Conservation (phyloP, 805 yeast species). For the Saccharomycopsis sp. region DNA sequence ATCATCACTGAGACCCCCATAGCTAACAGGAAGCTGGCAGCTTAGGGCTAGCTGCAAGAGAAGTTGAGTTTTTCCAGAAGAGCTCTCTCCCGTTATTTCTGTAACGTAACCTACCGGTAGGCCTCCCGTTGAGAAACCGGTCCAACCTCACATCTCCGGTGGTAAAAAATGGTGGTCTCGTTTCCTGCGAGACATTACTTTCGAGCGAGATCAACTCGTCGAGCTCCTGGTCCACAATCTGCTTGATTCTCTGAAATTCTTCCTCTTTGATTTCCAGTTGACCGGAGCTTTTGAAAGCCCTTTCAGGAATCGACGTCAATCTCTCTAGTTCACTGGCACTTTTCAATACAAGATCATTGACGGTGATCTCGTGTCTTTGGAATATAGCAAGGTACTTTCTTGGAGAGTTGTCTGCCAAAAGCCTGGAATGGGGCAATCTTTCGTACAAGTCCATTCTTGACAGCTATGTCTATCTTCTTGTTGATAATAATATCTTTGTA, state of each 20-base stretch:
- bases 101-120: conserved; percentile 49
- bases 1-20: conserved; percentile 40
- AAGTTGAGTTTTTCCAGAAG: conserved; percentile 82
- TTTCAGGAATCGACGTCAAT: conserved; percentile 30
- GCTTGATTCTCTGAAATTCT: conserved; percentile 20
- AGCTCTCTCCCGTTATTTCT: conserved; percentile 79
- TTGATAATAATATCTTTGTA: no score
- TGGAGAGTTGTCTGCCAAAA: conserved; percentile 31
- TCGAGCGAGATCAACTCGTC: conserved; percentile 5
- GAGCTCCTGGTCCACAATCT: conserved; percentile 7
- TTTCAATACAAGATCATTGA: conserved; percentile 35
- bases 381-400: conserved; percentile 27
- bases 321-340: neutral
- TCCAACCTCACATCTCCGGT: conserved; percentile 51
- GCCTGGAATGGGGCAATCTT: conserved; percentile 32
- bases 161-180: conserved; percentile 31
- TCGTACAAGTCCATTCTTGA: conserved; percentile 36
- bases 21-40: conserved; percentile 42
- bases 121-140: conserved; percentile 45
- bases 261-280: conserved; percentile 22
- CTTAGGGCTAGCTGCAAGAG: conserved; percentile 57
- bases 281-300: conserved; percentile 27
- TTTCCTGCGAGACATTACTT: conserved; percentile 4
- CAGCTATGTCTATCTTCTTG: neutral
- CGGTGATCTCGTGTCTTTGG: conserved; percentile 29